Conservation (phyloP, 1,284 basidiomycete species). For the Papiliotrema terrestris region DNA sequence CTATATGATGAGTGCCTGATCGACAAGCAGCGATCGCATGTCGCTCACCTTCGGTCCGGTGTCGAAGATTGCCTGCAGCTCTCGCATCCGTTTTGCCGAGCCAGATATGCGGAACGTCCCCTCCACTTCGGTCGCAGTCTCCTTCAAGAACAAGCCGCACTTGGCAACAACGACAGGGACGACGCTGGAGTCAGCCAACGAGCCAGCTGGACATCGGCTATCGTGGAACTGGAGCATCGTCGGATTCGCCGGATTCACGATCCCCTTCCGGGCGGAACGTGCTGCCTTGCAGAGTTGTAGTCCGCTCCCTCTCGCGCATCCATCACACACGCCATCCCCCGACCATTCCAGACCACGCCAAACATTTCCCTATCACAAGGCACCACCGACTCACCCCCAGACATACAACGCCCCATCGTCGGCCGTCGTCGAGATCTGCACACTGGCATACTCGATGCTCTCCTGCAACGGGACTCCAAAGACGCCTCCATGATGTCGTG, state of each 20-base stretch:
- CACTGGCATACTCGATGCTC: constrained; percentile 79
- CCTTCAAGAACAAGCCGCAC: constrained; percentile 88
- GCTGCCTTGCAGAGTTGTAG: too few relatives aligned
- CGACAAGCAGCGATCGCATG: background rate
- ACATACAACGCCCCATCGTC: constrained; percentile 76
- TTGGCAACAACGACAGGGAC: constrained; percentile 97
- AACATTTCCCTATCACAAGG: too few relatives aligned
- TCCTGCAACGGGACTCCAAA: constrained; percentile 83
- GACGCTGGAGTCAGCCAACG: constrained; percentile 54
- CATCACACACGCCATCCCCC: too few relatives aligned
- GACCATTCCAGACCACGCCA: too few relatives aligned
- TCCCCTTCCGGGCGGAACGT: background rate
- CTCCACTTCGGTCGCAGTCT: constrained; percentile 88
- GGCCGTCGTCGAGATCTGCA: constrained; percentile 91
- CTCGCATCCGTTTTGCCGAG: constrained; percentile 90
- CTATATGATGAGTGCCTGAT: constrained; percentile 53
- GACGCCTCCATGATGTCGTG: constrained; percentile 51
- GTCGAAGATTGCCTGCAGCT: constrained; percentile 88
- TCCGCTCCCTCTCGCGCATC: too few relatives aligned
- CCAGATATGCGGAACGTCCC: constrained; percentile 94
- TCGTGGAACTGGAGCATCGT: background rate
- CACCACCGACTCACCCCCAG: constrained; percentile 57
- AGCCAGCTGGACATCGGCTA: too few relatives aligned
- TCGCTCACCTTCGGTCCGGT: constrained; percentile 71
- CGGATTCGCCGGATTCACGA: background rate